phyloP scores from a whole-genome alignment of 495 filamentous ascomycete genomes.

The Bombardia bombarda region DNA sequence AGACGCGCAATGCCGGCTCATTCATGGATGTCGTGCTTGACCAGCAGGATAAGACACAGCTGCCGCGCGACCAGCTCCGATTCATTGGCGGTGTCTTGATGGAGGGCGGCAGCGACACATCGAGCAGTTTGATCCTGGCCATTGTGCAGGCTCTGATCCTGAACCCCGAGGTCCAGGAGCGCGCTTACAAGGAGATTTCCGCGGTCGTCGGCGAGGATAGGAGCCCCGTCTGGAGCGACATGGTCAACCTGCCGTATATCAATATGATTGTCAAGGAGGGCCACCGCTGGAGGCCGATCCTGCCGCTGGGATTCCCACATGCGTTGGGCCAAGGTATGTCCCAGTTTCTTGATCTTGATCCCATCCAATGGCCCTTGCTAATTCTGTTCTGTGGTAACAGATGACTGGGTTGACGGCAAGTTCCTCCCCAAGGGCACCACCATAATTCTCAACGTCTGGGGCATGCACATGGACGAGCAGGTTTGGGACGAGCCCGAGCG shows the following conservation, averaged over 20 bases:
- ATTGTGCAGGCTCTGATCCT: conserved; percentile 39
- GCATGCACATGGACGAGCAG: conserved; percentile 27
- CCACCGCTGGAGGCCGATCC: conserved; percentile 29
- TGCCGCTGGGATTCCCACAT: conserved; percentile 26
- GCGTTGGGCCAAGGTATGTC: conserved; percentile 14
- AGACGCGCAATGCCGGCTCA: conserved; percentile 10
- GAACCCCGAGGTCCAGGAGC: conserved; percentile 29
- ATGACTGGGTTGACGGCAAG: conserved; percentile 34
- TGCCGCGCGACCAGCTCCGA: conserved; percentile 28
- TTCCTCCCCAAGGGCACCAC: conserved; percentile 34
- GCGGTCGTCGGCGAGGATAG: conserved; percentile 22
- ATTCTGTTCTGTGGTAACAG: too few relatives aligned
- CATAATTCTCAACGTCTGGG: conserved; percentile 35
- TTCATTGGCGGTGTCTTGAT: conserved; percentile 32
- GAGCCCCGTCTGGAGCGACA: conserved; percentile 30
- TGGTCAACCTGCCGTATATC: conserved; percentile 33
- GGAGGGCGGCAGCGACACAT: conserved; percentile 44
- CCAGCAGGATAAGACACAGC: conserved; percentile 28
- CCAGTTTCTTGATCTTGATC: too few relatives aligned
- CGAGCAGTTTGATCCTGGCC: conserved; percentile 23
- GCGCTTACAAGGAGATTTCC: conserved; percentile 19
- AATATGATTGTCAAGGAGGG: conserved; percentile 31
- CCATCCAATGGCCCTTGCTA: too few relatives aligned
- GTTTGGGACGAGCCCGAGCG: conserved; percentile 31
- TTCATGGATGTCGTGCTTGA: conserved; percentile 41